Evolutionary conservation across 768 basidiomycete species (phyloP).

Genomic region (Pisolithus tinctorius): DNA sequence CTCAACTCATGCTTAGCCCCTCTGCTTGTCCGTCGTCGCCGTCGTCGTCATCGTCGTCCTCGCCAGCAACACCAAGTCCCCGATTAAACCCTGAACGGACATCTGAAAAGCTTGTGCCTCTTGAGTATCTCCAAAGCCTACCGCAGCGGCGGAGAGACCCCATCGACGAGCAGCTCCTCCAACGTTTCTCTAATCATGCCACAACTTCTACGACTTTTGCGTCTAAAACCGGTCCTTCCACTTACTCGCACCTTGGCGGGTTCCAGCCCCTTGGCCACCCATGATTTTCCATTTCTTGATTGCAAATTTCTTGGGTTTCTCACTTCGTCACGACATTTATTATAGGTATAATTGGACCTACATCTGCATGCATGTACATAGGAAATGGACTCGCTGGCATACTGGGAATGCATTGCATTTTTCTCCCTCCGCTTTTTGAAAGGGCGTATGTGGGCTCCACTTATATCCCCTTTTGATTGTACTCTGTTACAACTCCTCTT

Average conservation of each 20-base stretch:
- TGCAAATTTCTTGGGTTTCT: background rate
- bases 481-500: too few relatives aligned
- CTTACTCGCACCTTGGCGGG: constrained; percentile 12
- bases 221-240: constrained; percentile 12
- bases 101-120: constrained; percentile 46
- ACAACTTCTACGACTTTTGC: constrained; percentile 12
- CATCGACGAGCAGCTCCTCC: constrained; percentile 56
- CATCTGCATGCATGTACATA: too few relatives aligned
- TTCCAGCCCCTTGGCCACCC: constrained; percentile 12
- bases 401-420: too few relatives aligned
- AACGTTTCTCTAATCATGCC: constrained; percentile 40
- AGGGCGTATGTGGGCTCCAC: too few relatives aligned
- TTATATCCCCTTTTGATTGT: too few relatives aligned
- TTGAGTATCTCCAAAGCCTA: constrained; percentile 53
- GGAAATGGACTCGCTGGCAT: too few relatives aligned
- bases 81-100: constrained; percentile 16
- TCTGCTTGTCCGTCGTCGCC: constrained; percentile 25
- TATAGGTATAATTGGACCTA: too few relatives aligned
- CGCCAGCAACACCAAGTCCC: constrained; percentile 32
- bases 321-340: too few relatives aligned
- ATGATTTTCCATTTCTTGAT: background rate
- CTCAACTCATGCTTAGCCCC: constrained; percentile 14
- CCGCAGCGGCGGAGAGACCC: constrained; percentile 54
- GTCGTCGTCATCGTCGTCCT: constrained; percentile 34
- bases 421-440: too few relatives aligned